Conservation (phyloP, 345 rosid genomes). For the Citrus trifoliata region DNA sequence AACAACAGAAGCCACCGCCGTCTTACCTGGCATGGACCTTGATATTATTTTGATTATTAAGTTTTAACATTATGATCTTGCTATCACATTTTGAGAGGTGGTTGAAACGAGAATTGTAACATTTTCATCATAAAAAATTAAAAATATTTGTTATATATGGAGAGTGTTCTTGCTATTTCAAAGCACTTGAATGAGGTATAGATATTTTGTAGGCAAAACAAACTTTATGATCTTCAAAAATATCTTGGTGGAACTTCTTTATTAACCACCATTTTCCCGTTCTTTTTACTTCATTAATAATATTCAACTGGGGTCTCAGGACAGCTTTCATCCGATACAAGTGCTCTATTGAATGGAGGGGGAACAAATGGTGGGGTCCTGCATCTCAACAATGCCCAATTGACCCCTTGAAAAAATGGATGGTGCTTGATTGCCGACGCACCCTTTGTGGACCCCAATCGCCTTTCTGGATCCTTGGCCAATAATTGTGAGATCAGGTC, state of each 20-base stretch:
- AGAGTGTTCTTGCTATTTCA: too few species aligned
- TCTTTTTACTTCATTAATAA: constrained; percentile 38
- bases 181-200: too few species aligned
- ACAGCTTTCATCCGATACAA: constrained; percentile 64
- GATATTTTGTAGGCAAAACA: background rate
- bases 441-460: constrained; percentile 78
- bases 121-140: too few species aligned
- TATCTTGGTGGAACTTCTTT: background rate
- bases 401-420: constrained; percentile 79
- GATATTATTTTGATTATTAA: too few species aligned
- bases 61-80: too few species aligned
- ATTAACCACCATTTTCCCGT: background rate
- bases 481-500: constrained; percentile 71
- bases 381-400: constrained; percentile 91
- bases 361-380: constrained; percentile 78
- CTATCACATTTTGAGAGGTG: too few species aligned
- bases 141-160: too few species aligned
- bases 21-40: background rate
- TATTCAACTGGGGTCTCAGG: constrained; percentile 72
- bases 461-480: constrained; percentile 68
- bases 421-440: constrained; percentile 85
- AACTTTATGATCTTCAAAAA: background rate
- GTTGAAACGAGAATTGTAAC: too few species aligned
- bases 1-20: background rate
- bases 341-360: constrained; percentile 54